Percentiles rank a stretch among this genome's conserved stretches.
These are phyloP conservation scores for Penicillium sp. DNA, from an alignment of 2,329 filamentous ascomycete genomes.

Conservation along the genomic window DNA sequence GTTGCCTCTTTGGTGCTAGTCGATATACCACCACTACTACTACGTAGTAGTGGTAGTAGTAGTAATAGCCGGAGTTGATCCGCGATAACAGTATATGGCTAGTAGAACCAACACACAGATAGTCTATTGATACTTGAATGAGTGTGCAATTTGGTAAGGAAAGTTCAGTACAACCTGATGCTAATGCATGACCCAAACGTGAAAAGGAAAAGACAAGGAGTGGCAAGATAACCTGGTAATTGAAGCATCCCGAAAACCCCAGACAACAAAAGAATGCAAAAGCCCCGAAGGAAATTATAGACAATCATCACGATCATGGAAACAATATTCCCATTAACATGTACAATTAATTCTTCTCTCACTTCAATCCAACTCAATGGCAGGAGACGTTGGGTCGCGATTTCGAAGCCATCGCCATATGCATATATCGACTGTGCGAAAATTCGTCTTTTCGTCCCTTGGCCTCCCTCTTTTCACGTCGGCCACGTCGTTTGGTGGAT, in stretches of 20 bases:
- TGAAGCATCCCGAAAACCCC: not conserved
- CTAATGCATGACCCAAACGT: too few relatives aligned
- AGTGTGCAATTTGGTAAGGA: not conserved
- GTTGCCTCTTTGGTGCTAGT: slow-evolving; percentile 10
- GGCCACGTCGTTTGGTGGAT: slow-evolving; percentile 39
- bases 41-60: too few relatives aligned
- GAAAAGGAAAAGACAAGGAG: not conserved
- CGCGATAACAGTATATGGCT: not conserved
- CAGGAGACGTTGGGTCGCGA: slow-evolving; percentile 12
- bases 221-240: too few relatives aligned
- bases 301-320: too few relatives aligned
- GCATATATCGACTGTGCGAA: slow-evolving; percentile 21
- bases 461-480: slow-evolving; percentile 41
- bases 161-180: not conserved
- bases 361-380: slow-evolving; percentile 7
- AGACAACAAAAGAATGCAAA: not conserved
- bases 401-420: slow-evolving; percentile 25
- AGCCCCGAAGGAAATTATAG: too few relatives aligned
- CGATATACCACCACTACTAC: not conserved
- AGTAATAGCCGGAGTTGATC: slow-evolving; percentile 2
- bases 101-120: too few relatives aligned
- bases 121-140: not conserved
- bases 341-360: too few relatives aligned
- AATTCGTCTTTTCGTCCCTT: slow-evolving; percentile 23
- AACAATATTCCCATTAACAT: too few relatives aligned